A percentile compares a stretch with the other conserved stretches of the same genome.
phyloP scores from a whole-genome alignment of 305 asterid genomes.

The Coffea humblotiana region DNA sequence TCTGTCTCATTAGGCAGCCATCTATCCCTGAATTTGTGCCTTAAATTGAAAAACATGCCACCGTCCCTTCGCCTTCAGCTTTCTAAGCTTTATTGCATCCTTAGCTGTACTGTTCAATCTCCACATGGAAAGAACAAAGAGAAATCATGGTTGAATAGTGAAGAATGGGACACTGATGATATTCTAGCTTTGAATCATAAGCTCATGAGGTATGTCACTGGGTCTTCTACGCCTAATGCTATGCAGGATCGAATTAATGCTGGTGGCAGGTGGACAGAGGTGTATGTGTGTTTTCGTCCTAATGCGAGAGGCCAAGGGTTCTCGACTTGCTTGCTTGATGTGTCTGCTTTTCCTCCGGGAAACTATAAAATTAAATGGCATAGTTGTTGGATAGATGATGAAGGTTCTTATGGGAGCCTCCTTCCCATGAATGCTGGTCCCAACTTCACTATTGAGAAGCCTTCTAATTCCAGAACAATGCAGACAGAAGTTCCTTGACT shows the following conservation, averaged over 20 bases:
- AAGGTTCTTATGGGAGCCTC: conserved; percentile 70
- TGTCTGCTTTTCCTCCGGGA: conserved; percentile 61
- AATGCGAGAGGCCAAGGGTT: conserved; percentile 70
- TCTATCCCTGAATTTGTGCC: conserved; percentile 58
- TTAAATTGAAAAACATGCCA: conserved; percentile 60
- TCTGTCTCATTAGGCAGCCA: conserved; percentile 51
- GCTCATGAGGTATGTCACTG: conserved; percentile 45
- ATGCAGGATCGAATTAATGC: conserved; percentile 17
- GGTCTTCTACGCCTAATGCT: conserved; percentile 30
- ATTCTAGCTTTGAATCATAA: conserved; percentile 47
- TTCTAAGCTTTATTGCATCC: conserved; percentile 60
- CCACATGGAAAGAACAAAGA: conserved; percentile 24
- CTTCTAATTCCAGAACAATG: conserved; percentile 1
- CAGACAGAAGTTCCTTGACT: not conserved
- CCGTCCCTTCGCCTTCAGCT: conserved; percentile 26
- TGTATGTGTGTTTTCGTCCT: conserved; percentile 48
- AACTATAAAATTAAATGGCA: conserved; percentile 71
- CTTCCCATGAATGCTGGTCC: conserved; percentile 58
- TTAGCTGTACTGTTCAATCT: conserved; percentile 33
- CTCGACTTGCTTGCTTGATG: conserved; percentile 71
- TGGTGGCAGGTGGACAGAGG: conserved; percentile 26
- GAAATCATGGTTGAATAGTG: conserved; percentile 28
- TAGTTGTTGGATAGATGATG: conserved; percentile 55
- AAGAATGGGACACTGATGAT: conserved; percentile 41
- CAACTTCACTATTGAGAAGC: conserved; percentile 34